Conservation (phyloP, 768 basidiomycete genomes). For the Suillus placidus region DNA sequence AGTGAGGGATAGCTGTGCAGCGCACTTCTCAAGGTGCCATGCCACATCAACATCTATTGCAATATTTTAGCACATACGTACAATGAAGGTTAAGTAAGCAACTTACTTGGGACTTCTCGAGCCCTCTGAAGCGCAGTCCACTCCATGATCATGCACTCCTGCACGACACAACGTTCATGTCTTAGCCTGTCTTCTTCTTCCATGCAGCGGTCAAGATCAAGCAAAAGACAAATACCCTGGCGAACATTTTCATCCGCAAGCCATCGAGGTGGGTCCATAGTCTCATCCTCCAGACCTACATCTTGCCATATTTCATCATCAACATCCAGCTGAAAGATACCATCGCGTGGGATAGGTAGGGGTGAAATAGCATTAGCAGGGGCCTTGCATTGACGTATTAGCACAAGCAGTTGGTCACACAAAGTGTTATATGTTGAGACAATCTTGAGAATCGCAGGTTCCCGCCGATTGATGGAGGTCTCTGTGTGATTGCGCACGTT, state of each 20-base stretch:
- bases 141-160: slow-evolving; percentile 7
- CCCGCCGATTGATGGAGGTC: slow-evolving; percentile 26
- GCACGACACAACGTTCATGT: slow-evolving; percentile 10
- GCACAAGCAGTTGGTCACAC: slow-evolving; percentile 21
- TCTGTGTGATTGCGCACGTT: slow-evolving; percentile 32
- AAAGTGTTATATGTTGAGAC: slow-evolving; percentile 33
- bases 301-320: slow-evolving; percentile 41
- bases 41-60: slow-evolving; percentile 1
- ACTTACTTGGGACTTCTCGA: neutral
- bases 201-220: slow-evolving; percentile 13
- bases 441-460: slow-evolving; percentile 29
- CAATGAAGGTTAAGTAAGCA: neutral
- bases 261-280: slow-evolving; percentile 16
- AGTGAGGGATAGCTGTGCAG: neutral
- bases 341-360: slow-evolving; percentile 20
- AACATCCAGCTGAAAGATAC: slow-evolving; percentile 36
- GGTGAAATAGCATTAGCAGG: slow-evolving; percentile 30
- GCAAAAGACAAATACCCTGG: slow-evolving; percentile 12
- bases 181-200: slow-evolving; percentile 15
- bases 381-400: slow-evolving; percentile 24
- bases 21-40: neutral
- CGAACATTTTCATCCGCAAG: slow-evolving; percentile 12
- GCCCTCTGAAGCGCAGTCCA: slow-evolving; percentile 4
- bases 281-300: slow-evolving; percentile 30
- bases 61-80: neutral